Conservation (phyloP, 2,329 filamentous ascomycete genomes). For the Penicillium sp. region DNA sequence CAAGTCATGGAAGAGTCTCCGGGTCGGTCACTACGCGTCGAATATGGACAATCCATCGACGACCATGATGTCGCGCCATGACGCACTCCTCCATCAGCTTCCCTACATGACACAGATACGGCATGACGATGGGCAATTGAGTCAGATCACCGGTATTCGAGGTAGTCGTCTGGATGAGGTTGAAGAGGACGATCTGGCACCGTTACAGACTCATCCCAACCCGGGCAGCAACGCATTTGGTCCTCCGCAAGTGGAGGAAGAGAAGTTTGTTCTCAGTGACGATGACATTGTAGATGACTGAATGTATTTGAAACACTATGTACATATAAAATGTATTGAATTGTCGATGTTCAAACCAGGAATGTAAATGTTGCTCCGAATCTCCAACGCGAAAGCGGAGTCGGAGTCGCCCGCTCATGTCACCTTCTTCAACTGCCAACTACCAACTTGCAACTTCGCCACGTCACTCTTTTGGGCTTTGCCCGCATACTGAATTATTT, state of each 20-base stretch:
- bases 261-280: conserved; percentile 69
- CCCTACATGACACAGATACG: conserved; percentile 74
- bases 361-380: neutral
- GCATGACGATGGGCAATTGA: conserved; percentile 52
- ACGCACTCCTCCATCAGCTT: conserved; percentile 68
- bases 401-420: neutral
- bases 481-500: neutral
- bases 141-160: conserved; percentile 62
- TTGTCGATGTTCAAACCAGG: neutral
- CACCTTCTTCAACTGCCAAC: too few species aligned
- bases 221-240: conserved; percentile 24
- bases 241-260: conserved; percentile 45
- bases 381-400: neutral
- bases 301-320: conserved; percentile 1
- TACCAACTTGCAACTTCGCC: neutral
- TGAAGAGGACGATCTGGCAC: conserved; percentile 27
- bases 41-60: conserved; percentile 9
- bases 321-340: neutral
- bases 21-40: conserved; percentile 5
- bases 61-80: conserved; percentile 35
- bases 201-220: conserved; percentile 33
- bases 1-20: conserved; percentile 34
- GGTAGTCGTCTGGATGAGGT: conserved; percentile 40
- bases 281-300: conserved; percentile 76
- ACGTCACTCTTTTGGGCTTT: neutral